Percentiles rank a stretch among this genome's conserved stretches.
These are phyloP conservation scores for Globisporangium uncinulatum DNA, from an alignment of 352 stramenopile genomes.

Conservation along the genomic window DNA sequence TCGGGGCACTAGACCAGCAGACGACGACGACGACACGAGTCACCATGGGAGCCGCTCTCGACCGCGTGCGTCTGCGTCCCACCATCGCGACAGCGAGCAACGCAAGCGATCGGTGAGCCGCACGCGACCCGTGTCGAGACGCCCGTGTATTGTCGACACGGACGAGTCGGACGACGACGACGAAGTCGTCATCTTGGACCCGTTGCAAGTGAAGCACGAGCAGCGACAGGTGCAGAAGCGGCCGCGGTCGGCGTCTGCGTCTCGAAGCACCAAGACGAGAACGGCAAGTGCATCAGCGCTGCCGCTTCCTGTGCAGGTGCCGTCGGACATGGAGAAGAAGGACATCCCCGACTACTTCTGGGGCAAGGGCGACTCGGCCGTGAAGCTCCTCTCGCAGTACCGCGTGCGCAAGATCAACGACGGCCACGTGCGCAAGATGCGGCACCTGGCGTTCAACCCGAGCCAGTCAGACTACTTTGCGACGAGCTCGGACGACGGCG, in stretches of 20 bases:
- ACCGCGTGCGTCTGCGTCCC: background rate
- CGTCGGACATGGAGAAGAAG: constrained; percentile 22
- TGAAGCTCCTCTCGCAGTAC: constrained; percentile 65
- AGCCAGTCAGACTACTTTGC: constrained; percentile 67
- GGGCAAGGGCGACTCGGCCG: constrained; percentile 43
- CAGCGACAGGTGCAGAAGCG: constrained; percentile 1
- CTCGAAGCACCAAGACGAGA: constrained; percentile 9
- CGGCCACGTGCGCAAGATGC: constrained; percentile 56
- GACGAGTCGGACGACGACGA: constrained; percentile 51
- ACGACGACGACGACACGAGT: too few species aligned
- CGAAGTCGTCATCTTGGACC: constrained; percentile 51
- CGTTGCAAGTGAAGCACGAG: constrained; percentile 30
- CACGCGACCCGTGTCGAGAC: constrained; percentile 29
- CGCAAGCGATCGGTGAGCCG: constrained; percentile 26
- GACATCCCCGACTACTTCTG: constrained; percentile 72
- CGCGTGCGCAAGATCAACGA: constrained; percentile 58
- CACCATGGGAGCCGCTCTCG: too few species aligned
- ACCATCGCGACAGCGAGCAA: constrained; percentile 9
- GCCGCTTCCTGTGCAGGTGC: constrained; percentile 13
- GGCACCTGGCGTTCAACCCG: constrained; percentile 74
- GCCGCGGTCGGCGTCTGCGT: constrained; percentile 4
- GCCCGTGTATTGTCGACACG: constrained; percentile 60
- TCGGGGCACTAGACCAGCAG: background rate
- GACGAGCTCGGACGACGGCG: constrained; percentile 73
- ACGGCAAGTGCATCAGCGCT: constrained; percentile 10